Conservation (phyloP, 1,284 basidiomycete genomes). For the Trichosporon sp. region DNA sequence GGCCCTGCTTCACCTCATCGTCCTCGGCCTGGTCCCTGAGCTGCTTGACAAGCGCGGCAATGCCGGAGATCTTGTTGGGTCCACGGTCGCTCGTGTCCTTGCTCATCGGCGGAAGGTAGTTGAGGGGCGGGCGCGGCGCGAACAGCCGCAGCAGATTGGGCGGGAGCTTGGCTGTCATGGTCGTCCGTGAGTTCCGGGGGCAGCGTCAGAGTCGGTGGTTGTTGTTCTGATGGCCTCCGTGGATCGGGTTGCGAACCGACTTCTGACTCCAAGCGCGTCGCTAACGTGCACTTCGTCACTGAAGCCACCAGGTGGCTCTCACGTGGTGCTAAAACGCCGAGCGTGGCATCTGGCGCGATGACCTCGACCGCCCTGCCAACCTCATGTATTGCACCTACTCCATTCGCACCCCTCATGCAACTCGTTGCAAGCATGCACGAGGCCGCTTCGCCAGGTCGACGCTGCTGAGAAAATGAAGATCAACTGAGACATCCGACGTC, state of each 20-base stretch:
- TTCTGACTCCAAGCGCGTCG: neutral
- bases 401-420: neutral
- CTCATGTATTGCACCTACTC: neutral
- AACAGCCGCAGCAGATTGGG: slow-evolving; percentile 93
- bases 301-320: neutral
- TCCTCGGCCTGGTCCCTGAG: slow-evolving; percentile 71
- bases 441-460: too few relatives aligned
- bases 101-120: slow-evolving; percentile 76
- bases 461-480: neutral
- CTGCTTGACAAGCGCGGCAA: slow-evolving; percentile 65
- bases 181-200: neutral
- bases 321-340: neutral
- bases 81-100: slow-evolving; percentile 71
- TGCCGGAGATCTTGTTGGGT: slow-evolving; percentile 66
- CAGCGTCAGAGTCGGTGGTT: neutral
- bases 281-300: neutral
- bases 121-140: slow-evolving; percentile 79
- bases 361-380: neutral
- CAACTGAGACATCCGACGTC: neutral
- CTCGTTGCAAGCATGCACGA: neutral
- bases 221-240: neutral
- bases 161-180: slow-evolving; percentile 74
- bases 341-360: neutral
- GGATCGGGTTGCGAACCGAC: neutral
- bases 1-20: slow-evolving; percentile 46